These are phyloP conservation scores for Xerophyta viscosa DNA, from an alignment of 106 monocot genomes.

Conservation along the genomic window DNA sequence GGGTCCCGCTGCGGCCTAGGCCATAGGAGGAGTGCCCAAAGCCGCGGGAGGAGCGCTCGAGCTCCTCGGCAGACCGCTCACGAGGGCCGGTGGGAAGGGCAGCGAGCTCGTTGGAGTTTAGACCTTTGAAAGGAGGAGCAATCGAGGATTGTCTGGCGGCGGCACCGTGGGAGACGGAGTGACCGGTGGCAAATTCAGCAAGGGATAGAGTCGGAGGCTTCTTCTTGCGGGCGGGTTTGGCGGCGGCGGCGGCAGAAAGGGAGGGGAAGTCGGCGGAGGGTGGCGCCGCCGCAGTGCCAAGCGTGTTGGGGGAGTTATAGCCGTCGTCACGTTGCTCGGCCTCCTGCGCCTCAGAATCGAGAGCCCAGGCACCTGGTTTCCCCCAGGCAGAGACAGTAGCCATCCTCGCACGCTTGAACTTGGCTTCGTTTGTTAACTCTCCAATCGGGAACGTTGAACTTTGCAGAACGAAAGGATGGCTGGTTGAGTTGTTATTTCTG, in stretches of 20 bases:
- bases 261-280: constrained; percentile 61
- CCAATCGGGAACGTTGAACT: too few species aligned
- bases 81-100: constrained; percentile 80
- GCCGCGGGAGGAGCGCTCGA: constrained; percentile 49
- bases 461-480: too few species aligned
- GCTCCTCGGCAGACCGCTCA: constrained; percentile 81
- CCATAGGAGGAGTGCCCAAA: constrained; percentile 37
- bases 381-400: constrained; percentile 78
- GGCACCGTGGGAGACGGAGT: constrained; percentile 20
- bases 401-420: constrained; percentile 25
- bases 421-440: too few species aligned
- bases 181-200: constrained; percentile 54
- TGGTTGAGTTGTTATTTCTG: too few species aligned
- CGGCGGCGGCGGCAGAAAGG: constrained; percentile 50
- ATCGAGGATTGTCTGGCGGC: constrained; percentile 14
- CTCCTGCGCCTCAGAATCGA: constrained; percentile 66
- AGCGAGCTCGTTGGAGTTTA: constrained; percentile 30
- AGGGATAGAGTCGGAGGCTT: constrained; percentile 53
- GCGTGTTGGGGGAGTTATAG: constrained; percentile 1
- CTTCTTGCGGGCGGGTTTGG: constrained; percentile 68
- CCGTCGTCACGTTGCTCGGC: constrained; percentile 12
- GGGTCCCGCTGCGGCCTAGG: constrained; percentile 7
- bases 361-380: constrained; percentile 88
- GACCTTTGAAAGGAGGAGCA: constrained; percentile 18
- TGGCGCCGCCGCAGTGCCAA: neutral